phyloP scores from a whole-genome alignment of 768 basidiomycete genomes.

The Xerocomellus intermedius region DNA sequence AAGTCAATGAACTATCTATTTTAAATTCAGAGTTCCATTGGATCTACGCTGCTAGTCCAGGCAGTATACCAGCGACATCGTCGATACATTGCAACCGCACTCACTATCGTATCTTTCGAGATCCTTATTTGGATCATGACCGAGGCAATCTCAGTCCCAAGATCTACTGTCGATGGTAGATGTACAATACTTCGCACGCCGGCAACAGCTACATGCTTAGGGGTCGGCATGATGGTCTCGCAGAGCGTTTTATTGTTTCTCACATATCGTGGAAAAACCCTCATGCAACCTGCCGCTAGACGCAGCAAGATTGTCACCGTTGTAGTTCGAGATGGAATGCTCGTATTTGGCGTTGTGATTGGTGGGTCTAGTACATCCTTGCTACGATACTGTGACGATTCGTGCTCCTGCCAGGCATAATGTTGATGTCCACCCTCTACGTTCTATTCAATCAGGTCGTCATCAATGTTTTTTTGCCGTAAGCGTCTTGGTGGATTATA shows the following conservation, averaged over 20 bases:
- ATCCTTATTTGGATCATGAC: background rate
- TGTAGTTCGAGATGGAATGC: conserved; percentile 16
- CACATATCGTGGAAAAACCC: conserved; percentile 15
- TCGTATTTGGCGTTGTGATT: conserved; percentile 5
- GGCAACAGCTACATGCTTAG: background rate
- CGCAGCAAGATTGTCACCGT: conserved; percentile 13
- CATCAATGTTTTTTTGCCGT: conserved; percentile 21
- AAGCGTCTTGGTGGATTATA: background rate
- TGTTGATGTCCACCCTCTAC: background rate
- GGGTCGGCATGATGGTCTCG: conserved; percentile 5
- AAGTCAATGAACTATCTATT: background rate
- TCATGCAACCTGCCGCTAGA: conserved; percentile 6
- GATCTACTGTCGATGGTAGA: conserved; percentile 4
- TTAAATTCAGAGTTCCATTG: background rate
- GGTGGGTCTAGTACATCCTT: conserved; percentile 9
- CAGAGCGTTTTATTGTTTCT: conserved; percentile 16
- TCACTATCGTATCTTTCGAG: conserved; percentile 6
- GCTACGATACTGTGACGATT: background rate
- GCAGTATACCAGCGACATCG: conserved; percentile 12
- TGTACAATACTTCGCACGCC: conserved; percentile 11
- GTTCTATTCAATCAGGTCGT: background rate
- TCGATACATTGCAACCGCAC: background rate
- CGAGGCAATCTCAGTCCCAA: background rate
- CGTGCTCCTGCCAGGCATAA: background rate
- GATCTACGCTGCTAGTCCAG: conserved; percentile 4